Base-by-base conservation (phyloP, 2,329 filamentous ascomycete genomes). In the Domatiomyces globalis region DNA sequence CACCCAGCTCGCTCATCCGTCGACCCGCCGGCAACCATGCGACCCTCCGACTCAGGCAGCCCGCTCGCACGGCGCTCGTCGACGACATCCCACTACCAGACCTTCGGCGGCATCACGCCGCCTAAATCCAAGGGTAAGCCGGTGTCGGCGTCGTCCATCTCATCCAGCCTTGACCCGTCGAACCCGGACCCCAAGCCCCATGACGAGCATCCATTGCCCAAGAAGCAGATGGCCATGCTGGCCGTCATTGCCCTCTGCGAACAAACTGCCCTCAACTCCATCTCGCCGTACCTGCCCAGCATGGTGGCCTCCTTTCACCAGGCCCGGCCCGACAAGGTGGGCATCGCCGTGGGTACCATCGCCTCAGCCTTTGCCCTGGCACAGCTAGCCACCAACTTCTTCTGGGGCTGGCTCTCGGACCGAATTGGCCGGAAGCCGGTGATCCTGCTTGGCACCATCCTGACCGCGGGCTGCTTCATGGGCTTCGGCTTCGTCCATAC, bases 241-340 rank as follows among this genome's bases (percentile, higher is more conserved):
- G 90, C 90, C 1, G 71, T 95, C 58, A 85, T 98, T 54, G 89
- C 89, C 5, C 75, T 98, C 19, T 85, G 86, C 50, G 92, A 98
- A 66, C 92, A 98, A 73, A 96, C 90, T 0, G 92, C 92, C 0
- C 77, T 98, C 63, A 98, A 98, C 67, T 95, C 88, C 19, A 95
- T 98, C 62, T 85, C 84, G 9, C 92, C 92, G 1, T 98, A 98
- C 67, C 78, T 98, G 1, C 92, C 92, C 0, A 80, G 88, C 60
- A 96, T 98, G 90, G 83, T 89, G 1, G 79, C 80, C 19, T 81
- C 80, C 1, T 96, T 96, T 65, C 85, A 87, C 1, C 86, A 86
- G 55, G 83, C 95, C 18, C 77, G 84, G 18, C 69, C 76, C 1
- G 74, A 73, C 5, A 73, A 88, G 60, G 83, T 84, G 29, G 92